phyloP scores from a whole-genome alignment of 2,329 filamentous ascomycete genomes.

The Fusarium sp. region DNA sequence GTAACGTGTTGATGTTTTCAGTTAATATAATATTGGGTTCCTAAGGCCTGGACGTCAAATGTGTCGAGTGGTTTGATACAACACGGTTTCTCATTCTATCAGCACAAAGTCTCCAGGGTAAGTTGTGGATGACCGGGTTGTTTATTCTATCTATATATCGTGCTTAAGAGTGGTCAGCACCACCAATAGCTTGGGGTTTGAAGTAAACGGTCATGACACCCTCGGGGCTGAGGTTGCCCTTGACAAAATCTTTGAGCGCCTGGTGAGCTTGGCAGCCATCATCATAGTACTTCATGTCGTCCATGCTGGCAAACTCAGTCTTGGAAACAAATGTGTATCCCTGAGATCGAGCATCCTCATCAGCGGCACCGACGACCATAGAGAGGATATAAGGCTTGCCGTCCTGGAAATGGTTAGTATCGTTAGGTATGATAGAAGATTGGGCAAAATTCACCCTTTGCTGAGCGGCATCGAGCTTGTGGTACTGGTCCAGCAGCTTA shows the following conservation, averaged over 20 bases:
- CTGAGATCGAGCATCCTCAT: slow-evolving; percentile 69
- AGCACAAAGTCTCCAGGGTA: not conserved
- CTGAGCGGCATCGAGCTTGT: slow-evolving; percentile 53
- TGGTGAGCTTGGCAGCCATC: slow-evolving; percentile 58
- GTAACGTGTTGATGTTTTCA: not conserved
- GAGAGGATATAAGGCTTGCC: slow-evolving; percentile 76
- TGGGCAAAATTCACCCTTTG: slow-evolving; percentile 52
- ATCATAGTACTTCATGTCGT: slow-evolving; percentile 79
- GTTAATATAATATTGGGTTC: not conserved
- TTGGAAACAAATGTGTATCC: slow-evolving; percentile 74
- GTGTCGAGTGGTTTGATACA: not conserved
- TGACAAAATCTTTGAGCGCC: slow-evolving; percentile 53
- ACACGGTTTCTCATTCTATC: not conserved
- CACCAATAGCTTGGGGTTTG: slow-evolving; percentile 48
- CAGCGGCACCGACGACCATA: slow-evolving; percentile 63
- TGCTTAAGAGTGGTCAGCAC: slow-evolving; percentile 30
- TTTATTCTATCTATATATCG: not conserved
- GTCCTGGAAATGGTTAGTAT: slow-evolving; percentile 60
- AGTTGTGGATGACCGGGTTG: not conserved
- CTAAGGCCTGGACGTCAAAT: not conserved
- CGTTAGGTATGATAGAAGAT: not conserved
- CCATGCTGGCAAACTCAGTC: slow-evolving; percentile 70
- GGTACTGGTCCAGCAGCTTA: slow-evolving; percentile 59
- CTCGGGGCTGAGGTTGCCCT: slow-evolving; percentile 47
- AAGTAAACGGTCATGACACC: slow-evolving; percentile 57